Base-by-base conservation (phyloP, 2,329 filamentous ascomycete genomes). In the Podosphaera xanthii region DNA sequence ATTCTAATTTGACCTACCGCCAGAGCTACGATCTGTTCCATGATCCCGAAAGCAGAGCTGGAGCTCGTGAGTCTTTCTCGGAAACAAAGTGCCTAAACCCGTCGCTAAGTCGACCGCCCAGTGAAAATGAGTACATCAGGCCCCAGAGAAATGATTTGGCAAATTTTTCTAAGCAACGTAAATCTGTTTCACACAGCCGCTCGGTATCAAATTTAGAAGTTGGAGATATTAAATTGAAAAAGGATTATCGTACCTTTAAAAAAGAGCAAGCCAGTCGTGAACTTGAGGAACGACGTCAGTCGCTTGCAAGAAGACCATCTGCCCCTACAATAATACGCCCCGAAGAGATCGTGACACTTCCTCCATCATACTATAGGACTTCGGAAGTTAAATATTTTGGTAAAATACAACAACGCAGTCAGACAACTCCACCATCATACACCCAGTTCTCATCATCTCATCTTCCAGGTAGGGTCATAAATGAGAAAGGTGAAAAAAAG, bases 231-330 rank as follows among this genome's bases (percentile, higher is more conserved):
- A 75, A 72, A 60, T 69, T 73, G 60, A 76, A 77, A 65, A 82
- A 75, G 65, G 76, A 80, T 40, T 82, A 86, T 61, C 74, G 79
- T 54, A 78, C 80, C 61, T 72, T 77, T 55, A 85, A 83, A 71
- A 87, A 84, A 71, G 85, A 88, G 63, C 75, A 82, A 56, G 86
- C 86, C 8, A 88, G 89, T 6, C 82, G 85, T 55, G 90, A 96
- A 70, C 78, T 97, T 0, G 90, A 96, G 70, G 87, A 92, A 66
- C 82, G 91, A 35, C 83, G 91, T 60, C 81, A 86, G 67, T 96
- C 91, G 12, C 75, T 94, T 34, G 87, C 86, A 30, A 80, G 87
- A 59, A 80, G 88, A 57, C 86, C 88, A 2, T 86, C 86, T 33
- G 87, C 83, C 2, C 88, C 88, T 0, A 74, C 81, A 0, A 94